Base-by-base conservation (phyloP, 805 yeast genomes). In the Ogataea minuta region DNA sequence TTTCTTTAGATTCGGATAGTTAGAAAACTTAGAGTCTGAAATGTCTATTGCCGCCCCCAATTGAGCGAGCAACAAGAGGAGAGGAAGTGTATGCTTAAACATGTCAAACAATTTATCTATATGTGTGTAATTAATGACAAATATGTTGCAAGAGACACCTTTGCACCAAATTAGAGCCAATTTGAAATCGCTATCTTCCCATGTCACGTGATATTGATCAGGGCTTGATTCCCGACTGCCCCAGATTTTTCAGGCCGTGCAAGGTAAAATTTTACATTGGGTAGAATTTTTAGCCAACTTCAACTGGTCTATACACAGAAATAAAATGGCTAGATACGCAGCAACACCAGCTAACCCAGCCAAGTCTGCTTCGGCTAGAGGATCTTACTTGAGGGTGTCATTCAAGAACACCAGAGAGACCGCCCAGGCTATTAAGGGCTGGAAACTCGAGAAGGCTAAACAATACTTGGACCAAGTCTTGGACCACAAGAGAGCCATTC, bases 351-450 rank as follows among this genome's bases (percentile, higher is more conserved):
- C 95, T 66, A 90, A 93, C 90, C 97, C 99, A 78, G 93, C 96
- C 71, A 88, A 89, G 80, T 85, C 96, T 64, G 98, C 97, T 67
- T 84, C 96, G 69, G 95, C 99, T 69, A 95, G 98, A 74, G 98
- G 98, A 70, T 87, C 98, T 48, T 90, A 89, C 90, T 81, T 93
- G 74, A 91, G 99, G 78, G 96, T 88, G 62, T 93, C 99, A 58
- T 93, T 74, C 96, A 93, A 93, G 90, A 93, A 93, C 91, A 93
- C 99, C 78, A 88, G 96, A 75, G 99, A 91, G 77, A 84, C 98
- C 60, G 97, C 95, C 64, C 96, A 86, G 77, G 96, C 99, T 71
- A 81, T 93, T 74, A 81, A 77, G 72, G 99, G 99, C 62, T 93
- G 98, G 99, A 84, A 87, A 72, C 80, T 91, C 70, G 82, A 85